Evolutionary conservation across 805 yeast species (phyloP).

Genomic region (Candida taoyuanica): DNA sequence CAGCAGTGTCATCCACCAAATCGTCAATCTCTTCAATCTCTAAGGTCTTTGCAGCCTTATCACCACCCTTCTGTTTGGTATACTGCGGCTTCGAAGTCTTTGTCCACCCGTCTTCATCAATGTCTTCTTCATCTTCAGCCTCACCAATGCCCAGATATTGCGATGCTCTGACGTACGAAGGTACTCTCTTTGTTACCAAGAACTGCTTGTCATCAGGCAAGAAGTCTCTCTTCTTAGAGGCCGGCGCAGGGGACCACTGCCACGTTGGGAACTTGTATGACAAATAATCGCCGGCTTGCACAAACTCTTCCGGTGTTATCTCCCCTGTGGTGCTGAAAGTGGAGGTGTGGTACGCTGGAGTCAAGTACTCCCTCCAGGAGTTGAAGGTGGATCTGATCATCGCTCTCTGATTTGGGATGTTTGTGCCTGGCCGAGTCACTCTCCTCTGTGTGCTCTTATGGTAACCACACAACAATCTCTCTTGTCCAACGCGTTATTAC

Average conservation of each 20-base stretch:
- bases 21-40: slow-evolving; percentile 40
- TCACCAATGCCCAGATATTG: slow-evolving; percentile 40
- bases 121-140: slow-evolving; percentile 33
- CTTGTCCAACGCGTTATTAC: too few relatives aligned
- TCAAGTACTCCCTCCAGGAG: slow-evolving; percentile 84
- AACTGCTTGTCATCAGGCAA: slow-evolving; percentile 85
- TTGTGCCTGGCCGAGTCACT: too few relatives aligned
- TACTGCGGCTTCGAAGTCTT: slow-evolving; percentile 31
- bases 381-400: slow-evolving; percentile 68
- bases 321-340: slow-evolving; percentile 85
- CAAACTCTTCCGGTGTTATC: slow-evolving; percentile 93
- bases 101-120: slow-evolving; percentile 57
- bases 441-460: background rate
- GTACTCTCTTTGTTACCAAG: slow-evolving; percentile 84
- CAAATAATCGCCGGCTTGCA: slow-evolving; percentile 88
- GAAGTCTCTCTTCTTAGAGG: slow-evolving; percentile 54
- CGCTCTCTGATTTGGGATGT: too few relatives aligned
- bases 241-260: slow-evolving; percentile 76
- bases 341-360: slow-evolving; percentile 86
- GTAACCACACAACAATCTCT: too few relatives aligned
- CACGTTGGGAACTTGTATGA: slow-evolving; percentile 94
- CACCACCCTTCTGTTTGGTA: background rate
- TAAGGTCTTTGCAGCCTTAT: slow-evolving; percentile 8
- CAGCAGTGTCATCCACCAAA: slow-evolving; percentile 40
- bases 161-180: slow-evolving; percentile 71